Base-by-base conservation (phyloP, 306 rosid genomes). In the Senna tora region DNA sequence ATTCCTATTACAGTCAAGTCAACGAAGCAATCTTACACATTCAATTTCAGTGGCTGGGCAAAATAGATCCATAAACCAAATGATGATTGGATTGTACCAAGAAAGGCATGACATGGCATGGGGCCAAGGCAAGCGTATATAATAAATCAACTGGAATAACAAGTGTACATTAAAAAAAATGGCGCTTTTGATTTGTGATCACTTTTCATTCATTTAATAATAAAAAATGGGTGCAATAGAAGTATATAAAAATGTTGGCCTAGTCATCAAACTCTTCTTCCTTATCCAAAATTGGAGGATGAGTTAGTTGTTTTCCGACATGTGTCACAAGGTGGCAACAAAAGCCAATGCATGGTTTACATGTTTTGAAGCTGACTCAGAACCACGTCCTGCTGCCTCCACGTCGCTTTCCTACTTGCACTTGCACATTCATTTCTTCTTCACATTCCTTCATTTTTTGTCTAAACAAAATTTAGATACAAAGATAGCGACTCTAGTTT, bases 331-430 rank as follows among this genome's bases (percentile, higher is more conserved):
- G 33, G 2, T 3, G 58, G 2, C 57, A 51, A 2, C 10, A 21
- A 20, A 28, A 53, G 2, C 33, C 14, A 53, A 20, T 20, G 33
- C 0, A 53, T 1, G 58, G 32, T 20, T 1, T 30, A 52, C 58
- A 21, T 53, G 33, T 53, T 0, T 3, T 4, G 32, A 19, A 9
- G 67, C 67, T 61, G 67, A 61, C 67, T 61, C 67, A 38, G 30
- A 21, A 17, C 65, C 65, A 59, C 65, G 65, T 59, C 16, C 12
- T 33, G 65, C 28, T 59, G 43, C 6, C 45, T 32, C 25, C 9
- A 6, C 12, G 10, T 59, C 45, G 4, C 10, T 59, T 33, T 59
- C 65, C 11, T 10, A 1, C 3, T 7, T 36, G 2, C 39, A 36
- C 39, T 36, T 33, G n/a, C n/a, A n/a, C n/a, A n/a, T n/a, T n/a